Evolutionary conservation across 1,284 basidiomycete species (phyloP), one percentile per base, ranked within the genome.

Genomic region (Leccinum pachyderme): DNA sequence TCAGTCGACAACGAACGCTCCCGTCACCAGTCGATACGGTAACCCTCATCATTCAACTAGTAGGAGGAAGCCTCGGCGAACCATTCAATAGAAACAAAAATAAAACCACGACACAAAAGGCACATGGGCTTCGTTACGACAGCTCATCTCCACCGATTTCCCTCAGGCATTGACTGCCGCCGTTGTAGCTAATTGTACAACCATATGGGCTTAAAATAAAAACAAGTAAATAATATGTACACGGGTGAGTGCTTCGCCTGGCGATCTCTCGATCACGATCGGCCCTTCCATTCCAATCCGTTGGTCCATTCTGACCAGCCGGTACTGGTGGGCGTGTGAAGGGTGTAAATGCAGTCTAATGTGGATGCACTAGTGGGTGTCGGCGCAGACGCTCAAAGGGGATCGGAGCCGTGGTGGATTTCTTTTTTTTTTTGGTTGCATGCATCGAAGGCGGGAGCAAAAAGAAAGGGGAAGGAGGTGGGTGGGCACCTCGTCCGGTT

Each of bases 241-340:
- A 22, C 11, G 22, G 12, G 5, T 45, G 8, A 27, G 24, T 39
- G n/a, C 24, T 25, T 25, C 43, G 25, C 0, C 15, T 15, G 43
- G 43, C 59, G 59, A 66, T 62, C 61, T 37, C 43, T 60, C 39
- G 62, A 56, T 60, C 51, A 49, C 47, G 64, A 63, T 63, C 62
- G 47, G 51, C 61, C 49, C 7, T 5, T 37, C 22, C 39, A 24
- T 22, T 41, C 39, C 39, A 41, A 24, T 24, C 39, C 12, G 18
- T 7, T 22, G 37, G 18, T 22, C 39, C 39, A 22, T 41, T 41
- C 22, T 24, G 12, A 41, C 18, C 39, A 24, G 13, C 22, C 49
- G n/a, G 18, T 18, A 18, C 18, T 18, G 18, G n/a, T 32, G 44
- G 11, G 29, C 25, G 53, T 18, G 28, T 37, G 49, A 41, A 22